A percentile compares a stretch with the other conserved stretches of the same genome.
phyloP scores from a whole-genome alignment of 768 basidiomycete genomes.

The Mycena floridula region DNA sequence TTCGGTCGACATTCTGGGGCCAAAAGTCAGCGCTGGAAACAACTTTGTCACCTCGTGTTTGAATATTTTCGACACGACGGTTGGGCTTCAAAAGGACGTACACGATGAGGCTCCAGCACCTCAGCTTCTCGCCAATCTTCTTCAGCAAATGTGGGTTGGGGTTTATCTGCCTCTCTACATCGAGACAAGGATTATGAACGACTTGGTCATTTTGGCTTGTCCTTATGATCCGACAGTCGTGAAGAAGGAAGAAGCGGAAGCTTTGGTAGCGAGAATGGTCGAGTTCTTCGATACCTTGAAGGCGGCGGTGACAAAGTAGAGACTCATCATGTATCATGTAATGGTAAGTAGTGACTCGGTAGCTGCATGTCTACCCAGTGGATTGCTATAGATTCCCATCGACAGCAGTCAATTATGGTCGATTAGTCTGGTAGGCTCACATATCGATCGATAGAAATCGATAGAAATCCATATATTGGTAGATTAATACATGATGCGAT shows the following conservation, averaged over 20 bases:
- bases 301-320: background rate
- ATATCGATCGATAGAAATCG: no score
- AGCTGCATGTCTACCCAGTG: no score
- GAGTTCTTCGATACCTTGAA: constrained; percentile 1
- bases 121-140: background rate
- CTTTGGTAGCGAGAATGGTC: constrained; percentile 1
- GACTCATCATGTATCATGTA: background rate
- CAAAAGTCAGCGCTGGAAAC: background rate
- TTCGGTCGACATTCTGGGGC: constrained; percentile 1
- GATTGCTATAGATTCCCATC: no score
- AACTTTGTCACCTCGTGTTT: constrained; percentile 1
- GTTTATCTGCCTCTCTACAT: constrained; percentile 1
- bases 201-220: background rate
- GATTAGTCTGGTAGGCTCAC: no score
- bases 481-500: no score
- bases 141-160: background rate
- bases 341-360: no score
- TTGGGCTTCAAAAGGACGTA: background rate
- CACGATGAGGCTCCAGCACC: background rate
- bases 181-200: background rate
- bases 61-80: constrained; percentile 2
- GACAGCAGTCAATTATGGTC: no score
- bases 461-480: no score
- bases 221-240: constrained; percentile 2
- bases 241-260: constrained; percentile 2